Evolutionary conservation across 257 asterid species (phyloP).

Genomic region (Solanum commersonii): DNA sequence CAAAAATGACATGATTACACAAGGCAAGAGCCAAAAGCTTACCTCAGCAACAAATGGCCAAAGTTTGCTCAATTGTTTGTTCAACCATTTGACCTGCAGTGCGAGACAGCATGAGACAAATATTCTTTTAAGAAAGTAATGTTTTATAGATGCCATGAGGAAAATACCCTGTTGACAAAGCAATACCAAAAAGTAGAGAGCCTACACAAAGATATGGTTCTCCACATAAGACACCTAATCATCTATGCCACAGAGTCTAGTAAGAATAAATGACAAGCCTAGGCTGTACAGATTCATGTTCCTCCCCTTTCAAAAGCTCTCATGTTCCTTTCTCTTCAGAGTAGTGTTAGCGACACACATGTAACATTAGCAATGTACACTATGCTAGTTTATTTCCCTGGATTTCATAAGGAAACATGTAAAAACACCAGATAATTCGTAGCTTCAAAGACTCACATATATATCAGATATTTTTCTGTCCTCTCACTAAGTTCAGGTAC

Average conservation of each 20-base stretch:
- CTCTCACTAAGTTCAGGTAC: background rate
- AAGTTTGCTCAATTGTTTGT: conserved; percentile 72
- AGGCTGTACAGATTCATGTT: background rate
- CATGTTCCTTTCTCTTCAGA: background rate
- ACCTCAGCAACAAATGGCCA: conserved; percentile 99
- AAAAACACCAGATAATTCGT: background rate
- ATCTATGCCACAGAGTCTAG: background rate
- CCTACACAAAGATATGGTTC: background rate
- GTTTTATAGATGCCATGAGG: background rate
- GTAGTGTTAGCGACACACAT: background rate
- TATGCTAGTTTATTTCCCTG: background rate
- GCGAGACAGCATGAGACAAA: background rate
- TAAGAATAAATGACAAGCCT: background rate
- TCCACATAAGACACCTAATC: background rate
- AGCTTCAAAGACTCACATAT: background rate
- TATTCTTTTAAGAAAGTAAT: background rate
- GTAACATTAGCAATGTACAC: background rate
- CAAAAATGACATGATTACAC: background rate
- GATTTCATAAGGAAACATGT: background rate
- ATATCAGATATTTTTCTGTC: background rate
- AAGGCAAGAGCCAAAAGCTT: conserved; percentile 22
- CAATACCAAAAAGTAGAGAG: background rate
- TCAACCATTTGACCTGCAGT: conserved; percentile 93
- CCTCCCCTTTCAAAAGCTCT: background rate
- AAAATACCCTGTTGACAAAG: background rate